These are phyloP conservation scores for Penicillium goetzii DNA, from an alignment of 495 filamentous ascomycete genomes.

Conservation along the genomic window DNA sequence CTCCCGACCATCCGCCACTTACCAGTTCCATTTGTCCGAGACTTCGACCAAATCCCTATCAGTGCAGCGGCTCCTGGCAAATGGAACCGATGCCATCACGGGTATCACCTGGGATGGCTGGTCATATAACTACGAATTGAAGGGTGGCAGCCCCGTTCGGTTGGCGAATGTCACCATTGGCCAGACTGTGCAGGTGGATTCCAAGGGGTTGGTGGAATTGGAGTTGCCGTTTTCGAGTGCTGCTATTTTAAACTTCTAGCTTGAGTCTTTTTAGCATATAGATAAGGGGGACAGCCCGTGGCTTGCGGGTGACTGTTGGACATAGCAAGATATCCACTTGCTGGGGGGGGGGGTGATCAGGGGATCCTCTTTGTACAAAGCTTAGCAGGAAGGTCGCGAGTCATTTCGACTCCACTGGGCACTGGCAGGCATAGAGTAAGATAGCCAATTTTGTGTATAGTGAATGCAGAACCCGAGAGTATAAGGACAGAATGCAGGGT, in stretches of 20 bases:
- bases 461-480: neutral
- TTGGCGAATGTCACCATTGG: slow-evolving; percentile 60
- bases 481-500: neutral
- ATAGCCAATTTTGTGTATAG: too few species aligned
- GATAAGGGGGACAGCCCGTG: neutral
- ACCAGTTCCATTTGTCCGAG: slow-evolving; percentile 49
- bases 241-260: slow-evolving; percentile 47
- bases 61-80: slow-evolving; percentile 58
- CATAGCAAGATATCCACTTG: neutral
- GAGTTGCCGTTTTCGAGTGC: slow-evolving; percentile 56
- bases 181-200: slow-evolving; percentile 51
- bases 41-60: slow-evolving; percentile 21
- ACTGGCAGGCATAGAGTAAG: neutral
- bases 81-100: slow-evolving; percentile 65
- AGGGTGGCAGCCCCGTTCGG: slow-evolving; percentile 56
- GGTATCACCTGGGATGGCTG: slow-evolving; percentile 65
- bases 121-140: slow-evolving; percentile 66
- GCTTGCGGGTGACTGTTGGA: neutral
- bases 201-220: slow-evolving; percentile 49
- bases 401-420: neutral
- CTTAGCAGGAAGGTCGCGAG: neutral
- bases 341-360: neutral
- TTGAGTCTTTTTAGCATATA: neutral
- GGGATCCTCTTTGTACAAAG: slow-evolving; percentile 2
- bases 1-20: slow-evolving; percentile 41